Percentiles rank a stretch among this genome's conserved stretches.
Conservation (phyloP, 2,329 filamentous ascomycete genomes). For the Metarhizium anisopliae region DNA sequence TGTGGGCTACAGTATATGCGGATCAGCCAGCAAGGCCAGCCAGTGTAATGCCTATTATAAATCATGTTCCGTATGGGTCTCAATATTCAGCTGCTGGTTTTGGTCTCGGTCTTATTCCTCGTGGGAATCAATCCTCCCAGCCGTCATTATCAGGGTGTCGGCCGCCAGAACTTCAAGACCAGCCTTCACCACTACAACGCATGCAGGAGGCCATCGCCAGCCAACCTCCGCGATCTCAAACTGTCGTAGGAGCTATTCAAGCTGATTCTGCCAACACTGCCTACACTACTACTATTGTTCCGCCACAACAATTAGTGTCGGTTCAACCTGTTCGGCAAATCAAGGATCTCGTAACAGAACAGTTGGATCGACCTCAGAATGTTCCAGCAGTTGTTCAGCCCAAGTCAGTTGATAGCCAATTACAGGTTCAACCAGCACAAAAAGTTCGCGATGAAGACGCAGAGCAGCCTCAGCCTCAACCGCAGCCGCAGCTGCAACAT, state of each 20-base stretch:
- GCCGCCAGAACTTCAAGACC: not conserved
- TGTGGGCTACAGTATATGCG: not conserved
- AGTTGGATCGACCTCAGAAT: no score
- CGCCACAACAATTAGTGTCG: not conserved
- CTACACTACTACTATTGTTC: not conserved
- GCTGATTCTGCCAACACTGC: not conserved
- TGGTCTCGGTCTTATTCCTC: not conserved
- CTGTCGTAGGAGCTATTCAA: not conserved
- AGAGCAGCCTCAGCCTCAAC: no score
- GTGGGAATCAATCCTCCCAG: not conserved
- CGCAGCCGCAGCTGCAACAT: no score
- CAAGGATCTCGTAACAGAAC: no score
- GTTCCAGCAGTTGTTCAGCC: no score
- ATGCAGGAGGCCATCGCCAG: not conserved
- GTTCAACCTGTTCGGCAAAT: no score
- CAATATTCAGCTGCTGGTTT: not conserved
- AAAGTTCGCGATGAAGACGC: no score
- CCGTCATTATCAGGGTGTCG: not conserved
- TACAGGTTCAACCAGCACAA: no score
- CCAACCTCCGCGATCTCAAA: not conserved
- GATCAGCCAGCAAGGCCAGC: constrained; percentile 1
- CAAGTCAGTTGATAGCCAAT: no score
- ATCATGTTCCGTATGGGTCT: not conserved
- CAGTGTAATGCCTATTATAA: constrained; percentile 7
- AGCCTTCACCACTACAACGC: not conserved